A percentile compares a stretch with the other conserved stretches of the same genome.
phyloP scores from a whole-genome alignment of 768 basidiomycete genomes.

The Fomitopsis pulvina region DNA sequence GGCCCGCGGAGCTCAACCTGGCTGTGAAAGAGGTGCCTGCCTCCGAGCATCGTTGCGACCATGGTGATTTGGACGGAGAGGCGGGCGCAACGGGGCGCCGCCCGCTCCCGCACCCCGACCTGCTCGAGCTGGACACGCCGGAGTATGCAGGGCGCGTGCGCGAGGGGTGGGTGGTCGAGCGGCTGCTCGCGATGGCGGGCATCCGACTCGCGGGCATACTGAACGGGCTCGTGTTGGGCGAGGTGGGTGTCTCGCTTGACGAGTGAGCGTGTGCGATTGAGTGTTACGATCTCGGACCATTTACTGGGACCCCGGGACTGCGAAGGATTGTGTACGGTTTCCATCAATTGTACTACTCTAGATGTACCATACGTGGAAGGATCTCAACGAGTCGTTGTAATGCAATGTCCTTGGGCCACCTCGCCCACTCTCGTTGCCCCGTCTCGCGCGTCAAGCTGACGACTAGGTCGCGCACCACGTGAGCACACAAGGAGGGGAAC shows the following conservation, averaged over 20 bases:
- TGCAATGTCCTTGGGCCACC: too few relatives aligned
- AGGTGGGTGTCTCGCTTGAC: background rate
- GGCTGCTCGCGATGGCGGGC: slow-evolving; percentile 76
- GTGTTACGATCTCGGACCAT: too few relatives aligned
- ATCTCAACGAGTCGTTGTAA: too few relatives aligned
- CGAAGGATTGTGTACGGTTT: too few relatives aligned
- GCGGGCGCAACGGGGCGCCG: slow-evolving; percentile 5
- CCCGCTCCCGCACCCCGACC: slow-evolving; percentile 23
- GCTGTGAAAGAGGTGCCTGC: slow-evolving; percentile 1
- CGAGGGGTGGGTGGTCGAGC: slow-evolving; percentile 68
- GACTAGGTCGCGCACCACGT: too few relatives aligned
- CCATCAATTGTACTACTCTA: too few relatives aligned
- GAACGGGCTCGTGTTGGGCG: slow-evolving; percentile 62
- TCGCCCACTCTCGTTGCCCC: too few relatives aligned
- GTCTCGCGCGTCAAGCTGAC: too few relatives aligned
- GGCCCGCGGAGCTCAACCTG: slow-evolving; percentile 65
- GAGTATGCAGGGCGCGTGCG: slow-evolving; percentile 68
- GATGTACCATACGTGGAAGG: too few relatives aligned
- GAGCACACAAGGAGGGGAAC: too few relatives aligned
- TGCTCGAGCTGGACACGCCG: slow-evolving; percentile 76
- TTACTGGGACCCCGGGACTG: too few relatives aligned
- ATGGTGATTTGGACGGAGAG: slow-evolving; percentile 7
- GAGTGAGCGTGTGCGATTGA: too few relatives aligned
- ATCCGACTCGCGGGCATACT: slow-evolving; percentile 78
- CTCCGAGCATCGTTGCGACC: slow-evolving; percentile 7